These are phyloP conservation scores for Neoboletus magnificus DNA, from an alignment of 768 basidiomycete genomes.

Conservation along the genomic window DNA sequence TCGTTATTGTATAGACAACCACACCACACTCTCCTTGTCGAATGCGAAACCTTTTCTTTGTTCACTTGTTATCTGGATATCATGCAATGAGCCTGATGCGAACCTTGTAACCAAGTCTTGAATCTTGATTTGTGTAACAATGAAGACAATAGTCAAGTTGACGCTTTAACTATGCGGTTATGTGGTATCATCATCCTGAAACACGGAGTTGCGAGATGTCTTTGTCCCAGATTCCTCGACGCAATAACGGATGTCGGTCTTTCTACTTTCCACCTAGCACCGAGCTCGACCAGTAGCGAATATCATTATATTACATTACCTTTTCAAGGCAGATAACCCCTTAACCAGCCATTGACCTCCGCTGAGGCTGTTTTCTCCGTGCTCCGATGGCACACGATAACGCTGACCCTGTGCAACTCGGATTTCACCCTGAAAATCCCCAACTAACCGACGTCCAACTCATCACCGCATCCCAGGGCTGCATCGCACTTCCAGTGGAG, in stretches of 20 bases:
- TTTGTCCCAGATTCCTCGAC: no score
- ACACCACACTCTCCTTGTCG: slow-evolving; percentile 10
- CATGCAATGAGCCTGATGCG: not conserved
- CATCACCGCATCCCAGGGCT: not conserved
- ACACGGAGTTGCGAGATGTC: no score
- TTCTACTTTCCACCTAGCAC: no score
- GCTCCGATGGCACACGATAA: slow-evolving; percentile 9
- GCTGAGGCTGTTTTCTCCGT: not conserved
- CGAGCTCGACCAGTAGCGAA: no score
- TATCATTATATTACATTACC: not conserved
- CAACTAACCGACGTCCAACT: not conserved
- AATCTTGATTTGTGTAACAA: no score
- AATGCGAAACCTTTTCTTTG: slow-evolving; percentile 7
- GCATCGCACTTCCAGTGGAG: slow-evolving; percentile 13
- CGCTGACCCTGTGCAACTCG: not conserved
- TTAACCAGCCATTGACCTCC: not conserved
- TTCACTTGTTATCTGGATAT: not conserved
- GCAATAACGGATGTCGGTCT: no score
- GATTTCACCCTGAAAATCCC: not conserved
- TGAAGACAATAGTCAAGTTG: no score
- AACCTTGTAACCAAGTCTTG: not conserved
- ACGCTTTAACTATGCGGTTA: no score
- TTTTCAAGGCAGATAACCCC: not conserved
- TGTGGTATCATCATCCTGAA: no score
- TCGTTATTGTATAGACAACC: not conserved